Evolutionary conservation across 805 yeast genomes (phyloP).

Genomic region (Yamadazyma ubonensis): DNA sequence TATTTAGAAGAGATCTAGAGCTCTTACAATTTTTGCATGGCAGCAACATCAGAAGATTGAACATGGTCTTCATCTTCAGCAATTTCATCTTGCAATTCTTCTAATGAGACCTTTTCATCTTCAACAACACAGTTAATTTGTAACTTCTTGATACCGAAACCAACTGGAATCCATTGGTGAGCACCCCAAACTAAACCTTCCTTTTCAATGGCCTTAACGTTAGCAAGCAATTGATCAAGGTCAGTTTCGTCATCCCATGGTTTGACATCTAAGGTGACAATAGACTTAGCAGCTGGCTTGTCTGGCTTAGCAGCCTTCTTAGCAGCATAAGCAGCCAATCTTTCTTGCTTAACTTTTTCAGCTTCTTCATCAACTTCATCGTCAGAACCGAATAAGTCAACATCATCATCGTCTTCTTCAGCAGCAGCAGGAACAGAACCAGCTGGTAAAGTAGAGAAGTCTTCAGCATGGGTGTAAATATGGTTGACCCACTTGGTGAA

Average conservation of each 20-base stretch:
- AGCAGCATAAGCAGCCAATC: conserved; percentile 97
- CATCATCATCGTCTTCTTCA: conserved; percentile 85
- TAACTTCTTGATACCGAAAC: conserved; percentile 99
- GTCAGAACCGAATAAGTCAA: conserved; percentile 89
- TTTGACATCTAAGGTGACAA: conserved; percentile 95
- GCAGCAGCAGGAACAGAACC: conserved; percentile 64
- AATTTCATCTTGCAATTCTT: conserved; percentile 73
- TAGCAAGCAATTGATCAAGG: conserved; percentile 80
- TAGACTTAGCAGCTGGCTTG: conserved; percentile 97
- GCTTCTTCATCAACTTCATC: conserved; percentile 96
- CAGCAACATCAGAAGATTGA: conserved; percentile 98
- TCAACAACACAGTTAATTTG: conserved; percentile 98
- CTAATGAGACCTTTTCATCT: conserved; percentile 93
- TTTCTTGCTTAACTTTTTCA: conserved; percentile 94
- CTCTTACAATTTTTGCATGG: conserved; percentile 93
- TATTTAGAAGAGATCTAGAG: neutral
- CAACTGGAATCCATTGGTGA: conserved; percentile 92
- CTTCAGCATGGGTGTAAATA: conserved; percentile 89
- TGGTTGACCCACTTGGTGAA: conserved; percentile 99
- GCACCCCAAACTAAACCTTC: conserved; percentile 99
- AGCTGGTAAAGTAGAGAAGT: conserved; percentile 80
- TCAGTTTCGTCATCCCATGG: conserved; percentile 99
- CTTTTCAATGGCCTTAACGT: conserved; percentile 78
- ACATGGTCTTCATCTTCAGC: conserved; percentile 98
- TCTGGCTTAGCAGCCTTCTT: conserved; percentile 97